Base-by-base conservation (phyloP, 768 basidiomycete genomes). In the Boletus huronensis region DNA sequence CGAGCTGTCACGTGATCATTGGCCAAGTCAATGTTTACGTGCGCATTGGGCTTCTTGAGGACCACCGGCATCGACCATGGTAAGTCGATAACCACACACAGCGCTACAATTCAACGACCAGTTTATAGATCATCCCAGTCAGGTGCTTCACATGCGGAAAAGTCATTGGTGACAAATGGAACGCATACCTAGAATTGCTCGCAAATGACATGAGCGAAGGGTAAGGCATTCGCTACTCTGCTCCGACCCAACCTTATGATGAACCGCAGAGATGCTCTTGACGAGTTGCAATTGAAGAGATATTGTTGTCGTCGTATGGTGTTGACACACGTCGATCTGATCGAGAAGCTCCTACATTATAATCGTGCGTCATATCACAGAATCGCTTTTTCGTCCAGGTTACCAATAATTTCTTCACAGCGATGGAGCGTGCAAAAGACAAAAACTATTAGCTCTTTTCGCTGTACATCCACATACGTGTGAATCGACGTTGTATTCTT, bases 271-370 rank as follows among this genome's bases (percentile, higher is more conserved):
- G 93, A 96, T 51, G 93, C 93, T 5, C 79, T 97, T 41, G 93
- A 95, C 57, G 85, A 89, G 62, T 76, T 96, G 2, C 89, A 94
- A 60, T 74, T 98, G 42, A 95, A 92, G 72, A 77, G 96, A 52
- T 98, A 98, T 67, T 98, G 96, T 73, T 98, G 96, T 73, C 81
- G 95, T 43, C 83, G 96, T 44, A 98, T 98, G 96, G 91, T 98
- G 6, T 76, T 98, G 50, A 98, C 96, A 0, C 96, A 98, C 70
- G 96, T 98, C 52, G 96, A 98, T 73, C 79, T 98, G 58, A 98
- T 98, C 62, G 96, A 98, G 74, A 98, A 98, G 73, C 80, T 98
- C 17, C 77, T 98, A 23, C 93, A 96, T 64, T 98, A 96, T 71
- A 96, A 95, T 72, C 93, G 94, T 97, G 49, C 53, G 70, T 65